phyloP scores from a whole-genome alignment of 129 eudicot species.

The Oenanthe sinensis region DNA sequence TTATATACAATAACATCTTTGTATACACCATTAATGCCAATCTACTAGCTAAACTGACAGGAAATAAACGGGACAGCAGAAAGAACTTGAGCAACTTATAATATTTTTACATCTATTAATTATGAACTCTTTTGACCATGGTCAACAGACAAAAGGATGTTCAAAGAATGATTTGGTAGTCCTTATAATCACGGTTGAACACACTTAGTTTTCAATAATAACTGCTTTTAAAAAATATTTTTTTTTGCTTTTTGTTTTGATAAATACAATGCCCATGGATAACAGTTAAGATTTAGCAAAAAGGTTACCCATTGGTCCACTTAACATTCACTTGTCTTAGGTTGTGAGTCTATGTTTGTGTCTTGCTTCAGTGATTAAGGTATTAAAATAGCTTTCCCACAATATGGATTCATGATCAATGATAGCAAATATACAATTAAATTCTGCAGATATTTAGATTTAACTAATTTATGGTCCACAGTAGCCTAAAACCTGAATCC shows the following conservation, averaged over 20 bases:
- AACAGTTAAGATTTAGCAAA: background rate
- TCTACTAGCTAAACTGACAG: background rate
- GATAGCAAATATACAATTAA: background rate
- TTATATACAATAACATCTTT: background rate
- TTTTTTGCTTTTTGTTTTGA: background rate
- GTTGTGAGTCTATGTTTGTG: background rate
- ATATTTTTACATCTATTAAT: background rate
- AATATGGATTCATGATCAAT: background rate
- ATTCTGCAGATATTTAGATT: background rate
- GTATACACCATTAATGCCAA: background rate
- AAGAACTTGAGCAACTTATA: background rate
- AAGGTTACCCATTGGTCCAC: background rate
- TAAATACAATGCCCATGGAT: background rate
- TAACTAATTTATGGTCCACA: background rate
- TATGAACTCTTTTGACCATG: background rate
- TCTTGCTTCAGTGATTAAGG: background rate
- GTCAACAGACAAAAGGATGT: background rate
- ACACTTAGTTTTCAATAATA: background rate
- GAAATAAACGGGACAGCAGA: background rate
- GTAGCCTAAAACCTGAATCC: background rate
- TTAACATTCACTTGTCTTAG: background rate
- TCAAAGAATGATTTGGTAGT: background rate
- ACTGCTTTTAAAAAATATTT: background rate
- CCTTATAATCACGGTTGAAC: background rate
- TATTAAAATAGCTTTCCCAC: background rate